Percentiles rank a stretch among this genome's conserved stretches.
These are phyloP conservation scores for Suillus ampliporus DNA, from an alignment of 768 basidiomycete genomes.

Conservation along the genomic window DNA sequence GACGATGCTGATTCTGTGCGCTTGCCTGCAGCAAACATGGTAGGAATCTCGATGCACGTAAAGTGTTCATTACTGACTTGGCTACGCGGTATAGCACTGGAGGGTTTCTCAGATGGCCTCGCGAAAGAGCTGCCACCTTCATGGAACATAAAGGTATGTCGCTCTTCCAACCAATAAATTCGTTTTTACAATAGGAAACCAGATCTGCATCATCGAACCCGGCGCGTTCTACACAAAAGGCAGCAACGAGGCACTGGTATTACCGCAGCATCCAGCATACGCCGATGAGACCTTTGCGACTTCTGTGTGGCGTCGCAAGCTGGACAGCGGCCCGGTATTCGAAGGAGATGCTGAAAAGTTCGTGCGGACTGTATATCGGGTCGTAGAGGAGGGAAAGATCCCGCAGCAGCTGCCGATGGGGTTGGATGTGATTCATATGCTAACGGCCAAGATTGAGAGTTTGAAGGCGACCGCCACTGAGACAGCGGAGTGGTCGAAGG, in stretches of 20 bases:
- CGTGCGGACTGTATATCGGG: constrained; percentile 11
- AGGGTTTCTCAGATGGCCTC: constrained; percentile 32
- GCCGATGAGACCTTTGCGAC: constrained; percentile 11
- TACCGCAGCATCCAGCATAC: constrained; percentile 20
- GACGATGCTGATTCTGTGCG: too few relatives aligned
- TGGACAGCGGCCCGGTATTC: neutral
- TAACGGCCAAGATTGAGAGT: constrained; percentile 2
- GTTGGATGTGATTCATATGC: constrained; percentile 16
- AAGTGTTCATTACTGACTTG: too few relatives aligned
- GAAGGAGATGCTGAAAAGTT: constrained; percentile 22
- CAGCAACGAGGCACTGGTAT: neutral
- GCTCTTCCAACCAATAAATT: too few relatives aligned
- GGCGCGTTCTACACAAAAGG: constrained; percentile 24
- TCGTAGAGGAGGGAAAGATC: constrained; percentile 14
- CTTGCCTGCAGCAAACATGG: neutral
- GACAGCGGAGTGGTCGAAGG: constrained; percentile 13
- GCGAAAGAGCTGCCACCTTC: constrained; percentile 29
- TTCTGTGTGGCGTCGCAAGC: neutral
- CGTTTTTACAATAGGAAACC: neutral
- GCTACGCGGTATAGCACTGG: constrained; percentile 26
- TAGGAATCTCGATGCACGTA: too few relatives aligned
- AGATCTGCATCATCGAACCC: constrained; percentile 28
- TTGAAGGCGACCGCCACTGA: constrained; percentile 9
- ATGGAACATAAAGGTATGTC: constrained; percentile 33
- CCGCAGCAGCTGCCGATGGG: constrained; percentile 23